These are phyloP conservation scores for Kwoniella shivajii DNA, from an alignment of 1,284 basidiomycete genomes.

Conservation along the genomic window DNA sequence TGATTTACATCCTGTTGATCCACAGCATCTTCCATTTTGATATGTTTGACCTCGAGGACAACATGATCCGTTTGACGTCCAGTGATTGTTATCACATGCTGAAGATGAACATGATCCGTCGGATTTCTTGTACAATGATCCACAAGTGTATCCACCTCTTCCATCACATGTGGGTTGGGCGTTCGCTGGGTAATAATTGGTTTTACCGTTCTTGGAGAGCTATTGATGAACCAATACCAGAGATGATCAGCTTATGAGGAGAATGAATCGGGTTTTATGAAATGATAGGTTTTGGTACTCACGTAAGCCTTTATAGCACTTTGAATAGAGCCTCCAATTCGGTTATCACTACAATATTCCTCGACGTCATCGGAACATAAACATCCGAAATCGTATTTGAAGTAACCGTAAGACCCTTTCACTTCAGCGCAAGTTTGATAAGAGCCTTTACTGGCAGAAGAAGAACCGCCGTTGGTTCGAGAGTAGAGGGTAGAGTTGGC, in stretches of 20 bases:
- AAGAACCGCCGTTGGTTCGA: conserved; percentile 3
- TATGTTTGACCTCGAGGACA: conserved; percentile 41
- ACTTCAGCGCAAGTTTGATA: conserved; percentile 29
- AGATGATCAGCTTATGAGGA: neutral
- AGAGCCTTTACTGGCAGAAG: conserved; percentile 6
- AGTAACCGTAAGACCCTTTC: conserved; percentile 17
- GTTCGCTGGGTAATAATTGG: conserved; percentile 31
- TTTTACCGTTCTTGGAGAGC: conserved; percentile 17
- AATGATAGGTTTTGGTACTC: conserved; percentile 10
- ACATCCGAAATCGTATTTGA: conserved; percentile 41
- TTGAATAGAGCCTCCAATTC: conserved; percentile 22
- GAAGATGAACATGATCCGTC: conserved; percentile 29
- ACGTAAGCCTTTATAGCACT: conserved; percentile 26
- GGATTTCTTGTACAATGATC: conserved; percentile 23
- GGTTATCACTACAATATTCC: conserved; percentile 31
- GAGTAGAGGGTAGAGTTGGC: conserved; percentile 20
- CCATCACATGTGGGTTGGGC: conserved; percentile 41
- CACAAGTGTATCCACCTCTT: conserved; percentile 38
- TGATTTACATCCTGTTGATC: conserved; percentile 26
- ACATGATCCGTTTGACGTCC: conserved; percentile 35
- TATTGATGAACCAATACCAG: conserved; percentile 6
- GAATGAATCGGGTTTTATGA: neutral
- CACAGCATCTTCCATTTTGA: conserved; percentile 35
- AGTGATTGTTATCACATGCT: conserved; percentile 20
- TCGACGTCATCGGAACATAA: conserved; percentile 36